Evolutionary conservation across 805 yeast genomes (phyloP), one percentile per base, ranked within the genome.

Genomic region (Candida mattraensis): DNA sequence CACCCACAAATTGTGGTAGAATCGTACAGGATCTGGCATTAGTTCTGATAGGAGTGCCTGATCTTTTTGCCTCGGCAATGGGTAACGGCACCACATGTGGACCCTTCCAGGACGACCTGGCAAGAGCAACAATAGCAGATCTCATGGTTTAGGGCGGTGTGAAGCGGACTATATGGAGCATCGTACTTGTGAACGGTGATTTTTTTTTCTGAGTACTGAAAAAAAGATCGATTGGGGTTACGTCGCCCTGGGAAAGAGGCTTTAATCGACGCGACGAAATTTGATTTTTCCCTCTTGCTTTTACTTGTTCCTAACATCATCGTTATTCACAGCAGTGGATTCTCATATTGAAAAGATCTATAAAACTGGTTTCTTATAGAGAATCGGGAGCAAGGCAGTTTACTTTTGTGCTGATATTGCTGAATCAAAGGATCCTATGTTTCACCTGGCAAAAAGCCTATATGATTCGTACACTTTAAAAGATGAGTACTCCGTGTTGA

Each of bases 1-100:
- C 69, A 4, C 99, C 99, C 21, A 93, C 96, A 64, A 93, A 91
- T 58, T 87, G 95, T 14, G 99, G 99, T 32, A 93, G 67, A 36
- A 93, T 86, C 13, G 98, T 93, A 57, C 98, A 93, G 22, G 91
- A 69, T 60, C 99, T 77, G 27, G 97, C 96, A 52, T 88, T 87
- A n/a, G 99, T 93, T 66, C 96, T 75, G 43, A 93, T 86, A 3
- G 98, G 95, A 2, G 86, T 74, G 13, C 85, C 85, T 35, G 80
- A 80, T 46, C 78, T 77, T 42, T 80, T 66, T 20, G 98, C 97
- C 48, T 87, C 82, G 24, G 83, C 82, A 26, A 93, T 74, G n/a
- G 98, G 98, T 22, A 93, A 72, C 4, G 98, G 96, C 15, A 91
- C 98, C 43, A 93, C 83, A 53, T 82, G 83, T 3, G 99, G 99